Base-by-base conservation (phyloP, 441 rosid species). In the Cnidoscolus chayamansa region DNA sequence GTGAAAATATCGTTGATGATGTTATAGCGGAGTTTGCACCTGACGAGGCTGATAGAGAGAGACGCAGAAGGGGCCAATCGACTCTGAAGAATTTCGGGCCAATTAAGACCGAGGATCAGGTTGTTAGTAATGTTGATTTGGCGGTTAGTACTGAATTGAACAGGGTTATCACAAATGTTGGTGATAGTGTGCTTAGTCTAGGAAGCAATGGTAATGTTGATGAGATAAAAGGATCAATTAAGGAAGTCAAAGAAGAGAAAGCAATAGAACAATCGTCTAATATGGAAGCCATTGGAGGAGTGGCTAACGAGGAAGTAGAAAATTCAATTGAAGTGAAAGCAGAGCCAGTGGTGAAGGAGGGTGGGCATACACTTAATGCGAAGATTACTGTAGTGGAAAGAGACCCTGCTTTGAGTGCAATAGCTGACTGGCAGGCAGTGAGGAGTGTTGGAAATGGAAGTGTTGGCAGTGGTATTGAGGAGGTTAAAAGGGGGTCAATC, bases 11-110 rank as follows among this genome's bases (percentile, higher is more conserved):
- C 67, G 87, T 94, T 17, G 93, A 95, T 62, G 89, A 88, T 74
- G 87, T 89, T 16, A 84, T 95, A 55, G 93, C 95, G 1, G 93
- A 87, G 68, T 88, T 89, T 68, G 94, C 91, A n/a, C 95, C 97
- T 0, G 96, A 91, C 55, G 91, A 90, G 19, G 63, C 70, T 1
- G 99, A 95, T 60, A 85, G 96, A 73, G 89, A 83, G 80, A 83
- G 79, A 61, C 86, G 84, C 58, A 89, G 85, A 76, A 87, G 86
- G 76, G 81, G 79, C 35, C 91, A 85, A 20, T 51, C 15, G 58
- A 54, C 50, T 51, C 30, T 56, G 17, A 78, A 76, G 70, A 64
- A 30, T 66, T 49, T 10, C 1, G 30, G 16, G 7, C 72, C 61
- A 11, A 19, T 61, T 57, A 84, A 79, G 82, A 81, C 62, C 64